Evolutionary conservation across 768 basidiomycete species (phyloP), one percentile per base, ranked within the genome.

Genomic region (Strobilomyces echinocephalus): DNA sequence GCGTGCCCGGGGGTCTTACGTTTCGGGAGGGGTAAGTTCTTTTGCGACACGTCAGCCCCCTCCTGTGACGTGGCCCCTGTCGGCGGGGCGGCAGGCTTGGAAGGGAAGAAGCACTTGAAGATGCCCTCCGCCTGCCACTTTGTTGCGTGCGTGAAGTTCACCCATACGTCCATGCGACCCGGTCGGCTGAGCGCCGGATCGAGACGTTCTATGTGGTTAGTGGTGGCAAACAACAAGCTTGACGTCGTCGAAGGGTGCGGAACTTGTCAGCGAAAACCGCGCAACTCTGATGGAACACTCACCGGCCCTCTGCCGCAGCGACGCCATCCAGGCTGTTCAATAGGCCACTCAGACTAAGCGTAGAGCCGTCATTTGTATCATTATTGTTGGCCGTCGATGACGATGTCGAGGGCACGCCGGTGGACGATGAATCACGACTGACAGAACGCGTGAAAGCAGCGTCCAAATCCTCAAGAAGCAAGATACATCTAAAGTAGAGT

Each of bases 31-130:
- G 85, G 82, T 35, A 87, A 66, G 64, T 88, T 87, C 73, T 80
- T 75, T 63, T 85, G 81, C 7, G 84, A 84, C 14, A 80, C 63
- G 59, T 83, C 82, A 40, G 69, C 65, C 42, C 28, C 58, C 43
- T 52, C 69, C n/a, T 52, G 47, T 45, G 57, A 50, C 18, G 53
- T 46, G 36, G 58, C n/a, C 16, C 3, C 57, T 39, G 60, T 36
- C 10, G 56, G 20, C 18, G 51, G 46, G 7, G 49, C 36, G 12
- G 56, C 44, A 52, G 60, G 69, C 53, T 73, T 83, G 69, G 70
- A 85, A 4, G 91, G 90, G 85, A 93, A 93, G 83, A 93, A 93
- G 69, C 88, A 91, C 68, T 91, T 91, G 82, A 91, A 93, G 66
- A 93, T 89, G 48, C 88, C 90, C 70, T 91, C 90, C 14, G 91